Evolutionary conservation across 495 filamentous ascomycete species (phyloP).

Genomic region (Xylaria curta): DNA sequence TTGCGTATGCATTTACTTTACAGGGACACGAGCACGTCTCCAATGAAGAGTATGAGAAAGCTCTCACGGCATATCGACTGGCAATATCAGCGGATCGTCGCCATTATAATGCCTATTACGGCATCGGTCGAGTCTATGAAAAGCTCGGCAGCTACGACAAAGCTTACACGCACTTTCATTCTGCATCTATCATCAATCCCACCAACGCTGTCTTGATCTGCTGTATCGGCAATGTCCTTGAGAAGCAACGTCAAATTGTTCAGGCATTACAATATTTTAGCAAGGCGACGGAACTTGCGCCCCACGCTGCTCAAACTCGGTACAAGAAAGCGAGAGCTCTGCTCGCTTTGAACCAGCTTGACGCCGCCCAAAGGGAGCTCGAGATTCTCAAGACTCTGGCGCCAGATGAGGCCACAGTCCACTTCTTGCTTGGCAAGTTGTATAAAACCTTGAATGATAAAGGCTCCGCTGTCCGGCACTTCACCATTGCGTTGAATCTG

Average conservation of each 20-base stretch:
- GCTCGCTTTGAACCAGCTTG: conserved; percentile 73
- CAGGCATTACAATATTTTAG: conserved; percentile 81
- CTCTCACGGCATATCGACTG: conserved; percentile 79
- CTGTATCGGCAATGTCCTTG: conserved; percentile 86
- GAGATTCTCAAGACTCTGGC: conserved; percentile 85
- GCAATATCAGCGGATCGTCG: conserved; percentile 84
- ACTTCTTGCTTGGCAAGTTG: conserved; percentile 86
- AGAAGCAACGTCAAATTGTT: conserved; percentile 80
- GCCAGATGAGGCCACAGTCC: conserved; percentile 94
- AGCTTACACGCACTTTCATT: conserved; percentile 87
- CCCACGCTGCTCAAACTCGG: conserved; percentile 77
- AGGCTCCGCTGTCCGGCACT: conserved; percentile 82
- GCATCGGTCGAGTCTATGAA: conserved; percentile 89
- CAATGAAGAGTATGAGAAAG: conserved; percentile 97
- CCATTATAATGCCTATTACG: conserved; percentile 98
- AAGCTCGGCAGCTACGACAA: conserved; percentile 92
- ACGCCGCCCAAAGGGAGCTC: conserved; percentile 77
- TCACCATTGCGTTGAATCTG: conserved; percentile 91
- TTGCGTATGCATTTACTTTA: conserved; percentile 93
- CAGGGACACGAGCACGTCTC: conserved; percentile 96
- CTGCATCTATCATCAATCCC: conserved; percentile 85
- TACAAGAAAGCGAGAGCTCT: conserved; percentile 92
- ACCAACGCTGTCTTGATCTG: conserved; percentile 88
- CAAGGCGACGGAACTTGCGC: conserved; percentile 80
- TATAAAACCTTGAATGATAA: conserved; percentile 84